Base-by-base conservation (phyloP, 768 basidiomycete species). In the Austroboletus festivus region DNA sequence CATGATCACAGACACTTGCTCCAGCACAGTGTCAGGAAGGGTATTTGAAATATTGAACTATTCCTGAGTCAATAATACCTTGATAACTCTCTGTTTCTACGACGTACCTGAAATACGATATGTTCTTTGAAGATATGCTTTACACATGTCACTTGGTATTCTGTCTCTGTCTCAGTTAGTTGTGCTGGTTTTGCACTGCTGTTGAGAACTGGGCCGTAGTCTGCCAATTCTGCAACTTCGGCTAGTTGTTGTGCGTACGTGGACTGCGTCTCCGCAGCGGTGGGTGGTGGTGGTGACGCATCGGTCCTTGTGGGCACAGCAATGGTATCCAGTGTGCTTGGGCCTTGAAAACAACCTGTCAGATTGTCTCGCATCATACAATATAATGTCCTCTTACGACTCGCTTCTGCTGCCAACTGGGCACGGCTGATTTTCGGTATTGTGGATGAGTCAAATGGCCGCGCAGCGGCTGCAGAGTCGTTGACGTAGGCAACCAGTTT, bases 41-140 rank as follows among this genome's bases (percentile, higher is more conserved):
- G 96, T 99, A 69, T 99, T 98, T 50, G 92, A 90, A 34, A 98
- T 83, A 70, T 98, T 98, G 79, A 93, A 98, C 90, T 99, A 49
- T 39, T 30, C 38, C 38, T 2, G 28, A 49, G 30, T 54, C n/a
- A n/a, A n/a, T 59, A 53, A 60, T 19, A 45, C 6, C 35, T 6
- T 12, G 6, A 31, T 16, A 24, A 20, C 12, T 33, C n/a, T 6
- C 23, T 4, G 23, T 16, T 19, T 42, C 20, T 15, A 33, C 31
- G 23, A 60, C 81, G 44, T 62, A 91, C 93, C 80, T 95, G 95
- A 83, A 99, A 98, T 35, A 99, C 94, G 50, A 98, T 67, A 63
- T 97, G 91, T 52, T 93, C 90, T 64, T 83, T 85, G 80, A 93
- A 99, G 49, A 97, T 81, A 67, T 99, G 96, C 72, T 97, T 98